Conservation (phyloP, 164 flowering plant genomes). For the Warburgia ugandensis region DNA sequence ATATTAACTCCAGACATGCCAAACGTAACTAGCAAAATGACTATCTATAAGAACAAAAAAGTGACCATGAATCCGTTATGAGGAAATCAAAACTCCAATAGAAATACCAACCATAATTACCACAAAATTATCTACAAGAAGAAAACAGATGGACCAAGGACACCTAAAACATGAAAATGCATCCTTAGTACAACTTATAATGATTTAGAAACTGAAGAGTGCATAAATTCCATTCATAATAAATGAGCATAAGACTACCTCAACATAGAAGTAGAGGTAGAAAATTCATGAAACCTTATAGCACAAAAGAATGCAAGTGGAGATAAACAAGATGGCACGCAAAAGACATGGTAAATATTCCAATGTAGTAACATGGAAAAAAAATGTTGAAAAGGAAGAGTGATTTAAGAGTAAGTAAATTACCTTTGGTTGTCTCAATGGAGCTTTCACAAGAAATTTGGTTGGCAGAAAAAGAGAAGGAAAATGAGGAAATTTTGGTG, state of each 20-base stretch:
- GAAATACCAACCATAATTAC: too few species aligned
- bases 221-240: too few species aligned
- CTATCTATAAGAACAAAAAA: too few species aligned
- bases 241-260: not conserved
- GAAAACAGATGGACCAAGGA: too few species aligned
- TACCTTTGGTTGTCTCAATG: conserved; percentile 2
- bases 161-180: too few species aligned
- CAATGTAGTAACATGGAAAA: not conserved
- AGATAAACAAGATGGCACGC: not conserved
- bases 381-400: not conserved
- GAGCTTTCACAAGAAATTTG: conserved; percentile 4
- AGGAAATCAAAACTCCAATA: too few species aligned
- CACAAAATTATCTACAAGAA: too few species aligned
- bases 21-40: too few species aligned
- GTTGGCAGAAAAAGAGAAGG: not conserved
- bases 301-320: not conserved
- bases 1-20: too few species aligned
- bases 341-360: not conserved
- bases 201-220: too few species aligned
- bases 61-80: too few species aligned
- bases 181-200: too few species aligned
- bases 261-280: not conserved
- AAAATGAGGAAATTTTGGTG: not conserved
- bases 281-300: not conserved
- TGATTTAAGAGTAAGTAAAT: not conserved